Evolutionary conservation across 768 basidiomycete species (phyloP), one percentile per base, ranked within the genome.

Genomic region (Kwoniella dejecticola): DNA sequence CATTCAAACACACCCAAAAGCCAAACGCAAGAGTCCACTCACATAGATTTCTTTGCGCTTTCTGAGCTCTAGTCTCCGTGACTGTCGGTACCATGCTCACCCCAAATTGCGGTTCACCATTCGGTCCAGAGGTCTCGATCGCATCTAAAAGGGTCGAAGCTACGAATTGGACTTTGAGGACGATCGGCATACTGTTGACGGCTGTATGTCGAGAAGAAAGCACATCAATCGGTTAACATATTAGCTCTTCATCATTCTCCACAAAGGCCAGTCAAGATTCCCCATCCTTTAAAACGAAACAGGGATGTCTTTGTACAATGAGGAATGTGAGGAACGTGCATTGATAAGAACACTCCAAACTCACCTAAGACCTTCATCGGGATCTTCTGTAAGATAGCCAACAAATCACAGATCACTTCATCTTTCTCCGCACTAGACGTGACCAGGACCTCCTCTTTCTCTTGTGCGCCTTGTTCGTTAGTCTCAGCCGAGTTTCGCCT

Each of bases 281-380:
- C n/a, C n/a, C n/a, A n/a, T n/a, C n/a, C n/a, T n/a, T n/a, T n/a
- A n/a, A n/a, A n/a, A n/a, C n/a, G n/a, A n/a, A n/a, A n/a, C n/a
- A n/a, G n/a, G n/a, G n/a, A n/a, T n/a, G n/a, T n/a, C n/a, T n/a
- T n/a, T n/a, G n/a, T n/a, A n/a, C n/a, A n/a, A n/a, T n/a, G 30
- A 19, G 15, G 50, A 52, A 52, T 12, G 42, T 6, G 42, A 21
- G 21, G 6, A 19, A 30, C n/a, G 15, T n/a, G 54, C 6, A 89
- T 3, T 89, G 89, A 72, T 17, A 15, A 10, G 12, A 29, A 12
- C 4, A 13, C n/a, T n/a, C 12, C 40, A 17, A 89, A 92, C 49
- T 88, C 89, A 31, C 91, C 91, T 69, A 94, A 92, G 30, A 90
- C 90, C 77, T 92, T 90, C 56, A 94, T 92, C 17, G 92, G 92